These are phyloP conservation scores for Malania oleifera DNA, from an alignment of 164 flowering plant genomes.

Conservation along the genomic window DNA sequence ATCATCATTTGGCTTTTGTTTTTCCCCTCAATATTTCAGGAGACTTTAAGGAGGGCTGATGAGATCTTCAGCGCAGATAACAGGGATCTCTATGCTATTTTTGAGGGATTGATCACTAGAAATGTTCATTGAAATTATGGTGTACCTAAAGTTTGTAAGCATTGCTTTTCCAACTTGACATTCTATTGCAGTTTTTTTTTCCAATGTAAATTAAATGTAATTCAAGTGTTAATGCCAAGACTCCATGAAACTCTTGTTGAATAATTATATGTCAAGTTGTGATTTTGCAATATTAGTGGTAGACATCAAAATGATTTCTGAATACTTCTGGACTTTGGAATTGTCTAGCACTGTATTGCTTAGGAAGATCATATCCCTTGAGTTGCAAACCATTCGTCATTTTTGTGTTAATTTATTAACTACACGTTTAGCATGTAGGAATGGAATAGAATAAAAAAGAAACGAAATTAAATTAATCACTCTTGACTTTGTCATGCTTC, in stretches of 20 bases:
- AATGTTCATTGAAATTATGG: conserved; percentile 44
- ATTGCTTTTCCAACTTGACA: background rate
- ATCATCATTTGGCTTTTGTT: background rate
- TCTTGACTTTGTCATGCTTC: no score
- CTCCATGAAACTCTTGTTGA: background rate
- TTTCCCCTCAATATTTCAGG: conserved; percentile 38
- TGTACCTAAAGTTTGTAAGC: conserved; percentile 1
- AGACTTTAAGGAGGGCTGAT: conserved; percentile 75
- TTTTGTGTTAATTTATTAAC: no score
- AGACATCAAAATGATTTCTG: no score
- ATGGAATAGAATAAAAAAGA: no score
- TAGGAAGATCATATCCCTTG: no score
- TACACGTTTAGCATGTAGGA: no score
- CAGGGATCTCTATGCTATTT: conserved; percentile 70
- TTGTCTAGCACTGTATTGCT: no score
- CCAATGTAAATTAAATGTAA: conserved; percentile 13
- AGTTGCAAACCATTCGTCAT: no score
- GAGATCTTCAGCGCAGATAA: conserved; percentile 85
- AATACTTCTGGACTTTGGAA: no score
- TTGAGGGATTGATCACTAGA: conserved; percentile 77
- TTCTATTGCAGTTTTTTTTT: background rate
- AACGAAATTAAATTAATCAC: no score
- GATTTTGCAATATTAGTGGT: no score
- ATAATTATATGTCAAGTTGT: no score
- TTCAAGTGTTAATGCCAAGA: background rate